Evolutionary conservation across 441 rosid species (phyloP).

Genomic region (Metrosideros polymorpha): DNA sequence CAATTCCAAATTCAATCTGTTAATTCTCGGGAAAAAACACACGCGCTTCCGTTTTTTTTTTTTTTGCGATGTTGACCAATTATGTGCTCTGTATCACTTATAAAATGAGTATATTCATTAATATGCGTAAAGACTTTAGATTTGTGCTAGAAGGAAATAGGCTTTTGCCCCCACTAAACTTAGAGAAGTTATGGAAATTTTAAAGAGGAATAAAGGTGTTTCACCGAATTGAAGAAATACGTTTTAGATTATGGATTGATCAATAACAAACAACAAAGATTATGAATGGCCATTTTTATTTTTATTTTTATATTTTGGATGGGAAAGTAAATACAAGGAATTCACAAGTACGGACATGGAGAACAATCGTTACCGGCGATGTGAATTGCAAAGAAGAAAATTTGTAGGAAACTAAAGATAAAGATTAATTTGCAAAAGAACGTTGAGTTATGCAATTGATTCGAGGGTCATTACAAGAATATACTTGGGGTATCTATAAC

Average conservation of each 20-base stretch:
- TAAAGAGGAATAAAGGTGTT: neutral
- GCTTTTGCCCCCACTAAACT: too few species aligned
- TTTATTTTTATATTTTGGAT: too few species aligned
- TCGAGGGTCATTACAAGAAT: neutral
- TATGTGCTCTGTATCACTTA: neutral
- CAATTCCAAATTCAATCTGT: neutral
- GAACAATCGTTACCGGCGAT: neutral
- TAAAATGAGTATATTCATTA: neutral
- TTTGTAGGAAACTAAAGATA: neutral
- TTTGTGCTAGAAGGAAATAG: neutral
- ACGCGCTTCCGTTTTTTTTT: neutral
- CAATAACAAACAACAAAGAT: neutral
- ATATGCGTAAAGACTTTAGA: neutral
- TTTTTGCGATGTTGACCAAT: neutral
- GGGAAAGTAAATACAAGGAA: too few species aligned
- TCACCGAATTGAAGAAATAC: neutral
- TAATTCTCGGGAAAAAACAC: neutral
- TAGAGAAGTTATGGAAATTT: too few species aligned
- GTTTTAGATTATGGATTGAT: neutral
- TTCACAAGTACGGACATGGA: neutral
- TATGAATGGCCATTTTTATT: neutral
- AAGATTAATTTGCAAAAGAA: neutral
- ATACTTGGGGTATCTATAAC: fast-evolving
- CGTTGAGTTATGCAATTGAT: neutral
- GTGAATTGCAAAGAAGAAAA: neutral